These are phyloP conservation scores for Camellia oleifera DNA, from an alignment of 179 eudicot genomes.

Conservation along the genomic window DNA sequence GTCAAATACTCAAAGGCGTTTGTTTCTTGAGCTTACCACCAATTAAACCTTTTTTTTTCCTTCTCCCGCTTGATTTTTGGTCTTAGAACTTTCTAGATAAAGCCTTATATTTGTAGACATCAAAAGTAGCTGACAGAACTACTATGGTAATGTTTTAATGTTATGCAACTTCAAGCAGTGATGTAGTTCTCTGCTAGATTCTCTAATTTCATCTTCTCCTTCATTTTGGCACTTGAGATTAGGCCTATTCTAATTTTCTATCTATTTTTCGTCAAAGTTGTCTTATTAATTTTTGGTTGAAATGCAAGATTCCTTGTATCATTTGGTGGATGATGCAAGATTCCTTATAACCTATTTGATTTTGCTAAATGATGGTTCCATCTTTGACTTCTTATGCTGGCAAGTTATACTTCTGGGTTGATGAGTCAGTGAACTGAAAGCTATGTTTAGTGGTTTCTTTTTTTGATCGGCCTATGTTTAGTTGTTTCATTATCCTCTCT, in stretches of 20 bases:
- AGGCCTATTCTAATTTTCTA: not conserved
- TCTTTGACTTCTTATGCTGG: not conserved
- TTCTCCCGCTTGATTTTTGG: not conserved
- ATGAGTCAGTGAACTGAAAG: too few relatives aligned
- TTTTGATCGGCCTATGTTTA: too few relatives aligned
- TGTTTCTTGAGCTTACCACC: not conserved
- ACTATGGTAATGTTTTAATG: not conserved
- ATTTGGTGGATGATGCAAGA: not conserved
- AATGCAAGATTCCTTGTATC: too few relatives aligned
- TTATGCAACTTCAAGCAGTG: constrained; percentile 1
- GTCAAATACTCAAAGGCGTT: not conserved
- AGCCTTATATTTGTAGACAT: not conserved
- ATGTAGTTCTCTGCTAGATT: not conserved
- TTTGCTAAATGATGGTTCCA: too few relatives aligned
- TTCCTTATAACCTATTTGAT: not conserved
- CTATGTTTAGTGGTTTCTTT: too few relatives aligned
- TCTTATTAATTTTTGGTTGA: not conserved
- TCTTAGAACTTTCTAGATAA: not conserved
- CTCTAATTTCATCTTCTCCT: not conserved
- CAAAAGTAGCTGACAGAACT: not conserved
- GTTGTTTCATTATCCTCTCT: too few relatives aligned
- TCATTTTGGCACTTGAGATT: not conserved
- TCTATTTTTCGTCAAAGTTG: not conserved
- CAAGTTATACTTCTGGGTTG: too few relatives aligned
- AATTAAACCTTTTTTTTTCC: not conserved